A percentile compares a stretch with the other conserved stretches of the same genome.
Evolutionary conservation across 768 basidiomycete species (phyloP).

Genomic region (Crepidotus variabilis): DNA sequence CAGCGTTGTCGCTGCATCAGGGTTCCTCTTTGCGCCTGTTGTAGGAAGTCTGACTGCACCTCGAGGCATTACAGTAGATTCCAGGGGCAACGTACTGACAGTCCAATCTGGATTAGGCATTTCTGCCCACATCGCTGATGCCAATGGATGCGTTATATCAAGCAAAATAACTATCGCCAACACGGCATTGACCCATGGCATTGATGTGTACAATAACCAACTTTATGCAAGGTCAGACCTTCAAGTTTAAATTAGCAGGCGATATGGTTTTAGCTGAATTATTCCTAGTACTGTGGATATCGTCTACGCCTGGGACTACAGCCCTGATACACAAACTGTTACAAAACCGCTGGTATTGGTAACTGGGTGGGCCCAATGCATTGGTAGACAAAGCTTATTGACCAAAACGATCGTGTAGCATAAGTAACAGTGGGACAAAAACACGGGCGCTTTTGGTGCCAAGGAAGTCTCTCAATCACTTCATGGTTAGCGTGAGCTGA

Average conservation of each 20-base stretch:
- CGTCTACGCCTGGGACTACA: constrained; percentile 11
- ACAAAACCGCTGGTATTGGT: constrained; percentile 4
- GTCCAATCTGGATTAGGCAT: constrained; percentile 9
- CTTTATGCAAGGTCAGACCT: constrained; percentile 7
- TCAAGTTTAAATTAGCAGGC: too few species aligned
- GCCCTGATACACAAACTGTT: constrained; percentile 3
- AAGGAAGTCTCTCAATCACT: constrained; percentile 8
- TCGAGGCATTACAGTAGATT: constrained; percentile 7
- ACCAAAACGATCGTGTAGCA: not conserved
- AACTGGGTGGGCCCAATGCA: constrained; percentile 4
- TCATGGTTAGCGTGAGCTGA: constrained; percentile 11
- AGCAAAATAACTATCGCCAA: constrained; percentile 9
- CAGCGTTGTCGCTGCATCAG: constrained; percentile 1
- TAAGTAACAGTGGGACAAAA: constrained; percentile 5
- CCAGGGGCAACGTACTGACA: constrained; percentile 7
- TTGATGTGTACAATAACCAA: constrained; percentile 5
- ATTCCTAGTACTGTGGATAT: constrained; percentile 7
- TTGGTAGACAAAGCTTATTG: not conserved
- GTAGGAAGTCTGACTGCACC: constrained; percentile 7
- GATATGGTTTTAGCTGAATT: too few species aligned
- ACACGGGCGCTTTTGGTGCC: constrained; percentile 12
- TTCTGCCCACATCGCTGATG: constrained; percentile 7
- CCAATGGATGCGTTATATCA: constrained; percentile 7
- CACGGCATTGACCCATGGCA: constrained; percentile 7
- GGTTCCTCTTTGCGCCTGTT: constrained; percentile 5